Percentiles rank a stretch among this genome's conserved stretches.
Conservation (phyloP, 176 grass and related monocot species). For the Thalia dealbata region DNA sequence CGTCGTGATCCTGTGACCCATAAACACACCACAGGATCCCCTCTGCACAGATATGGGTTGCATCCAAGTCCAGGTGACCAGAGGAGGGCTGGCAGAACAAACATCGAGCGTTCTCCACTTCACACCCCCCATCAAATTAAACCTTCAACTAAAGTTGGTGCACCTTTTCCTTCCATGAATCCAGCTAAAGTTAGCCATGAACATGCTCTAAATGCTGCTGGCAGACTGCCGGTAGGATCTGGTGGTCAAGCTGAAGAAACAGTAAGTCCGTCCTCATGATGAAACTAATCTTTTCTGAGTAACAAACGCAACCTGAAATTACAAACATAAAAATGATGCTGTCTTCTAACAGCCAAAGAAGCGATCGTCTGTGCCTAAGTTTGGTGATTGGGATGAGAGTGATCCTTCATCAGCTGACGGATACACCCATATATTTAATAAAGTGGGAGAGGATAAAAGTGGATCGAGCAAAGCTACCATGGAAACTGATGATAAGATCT, state of each 20-base stretch:
- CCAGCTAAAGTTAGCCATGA: constrained; percentile 42
- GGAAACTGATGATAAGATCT: constrained; percentile 18
- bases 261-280: constrained; percentile 24
- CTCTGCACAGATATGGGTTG: constrained; percentile 33
- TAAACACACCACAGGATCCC: constrained; percentile 24
- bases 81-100: constrained; percentile 13
- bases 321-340: background rate
- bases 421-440: constrained; percentile 76
- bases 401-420: constrained; percentile 67
- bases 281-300: background rate
- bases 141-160: constrained; percentile 40
- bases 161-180: no score
- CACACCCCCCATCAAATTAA: constrained; percentile 44
- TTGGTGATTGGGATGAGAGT: constrained; percentile 87
- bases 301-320: background rate
- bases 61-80: constrained; percentile 13
- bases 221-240: constrained; percentile 38
- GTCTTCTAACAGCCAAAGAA: constrained; percentile 47
- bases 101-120: constrained; percentile 36
- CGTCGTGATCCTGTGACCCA: constrained; percentile 21
- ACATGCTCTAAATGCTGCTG: no score
- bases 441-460: constrained; percentile 66
- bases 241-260: constrained; percentile 46
- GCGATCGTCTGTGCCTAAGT: constrained; percentile 71
- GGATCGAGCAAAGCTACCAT: constrained; percentile 22